Evolutionary conservation across 495 filamentous ascomycete genomes (phyloP).

Genomic region (Penicillium paradoxum): DNA sequence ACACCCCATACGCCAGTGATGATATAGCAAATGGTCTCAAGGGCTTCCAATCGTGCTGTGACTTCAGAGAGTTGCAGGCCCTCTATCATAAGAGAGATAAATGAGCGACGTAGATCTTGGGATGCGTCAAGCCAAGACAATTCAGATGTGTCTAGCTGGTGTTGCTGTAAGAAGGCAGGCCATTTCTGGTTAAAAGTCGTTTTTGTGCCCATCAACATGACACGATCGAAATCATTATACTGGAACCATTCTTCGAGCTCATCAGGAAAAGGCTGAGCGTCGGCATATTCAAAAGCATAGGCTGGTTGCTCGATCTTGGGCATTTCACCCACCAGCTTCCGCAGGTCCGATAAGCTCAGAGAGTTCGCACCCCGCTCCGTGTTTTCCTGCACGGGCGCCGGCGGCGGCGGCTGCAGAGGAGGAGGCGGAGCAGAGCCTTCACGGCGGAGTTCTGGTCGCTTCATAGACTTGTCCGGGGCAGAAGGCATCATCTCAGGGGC

Average conservation of each 20-base stretch:
- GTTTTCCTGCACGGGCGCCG: conserved; percentile 45
- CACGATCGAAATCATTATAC: conserved; percentile 74
- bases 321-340: conserved; percentile 73
- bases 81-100: conserved; percentile 40
- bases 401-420: conserved; percentile 55
- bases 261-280: conserved; percentile 71
- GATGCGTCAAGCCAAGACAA: conserved; percentile 50
- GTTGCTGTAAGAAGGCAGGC: conserved; percentile 40
- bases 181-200: conserved; percentile 65
- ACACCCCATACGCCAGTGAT: conserved; percentile 73
- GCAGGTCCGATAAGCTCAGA: conserved; percentile 75
- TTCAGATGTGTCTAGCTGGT: conserved; percentile 29
- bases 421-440: conserved; percentile 54
- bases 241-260: conserved; percentile 97
- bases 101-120: conserved; percentile 38
- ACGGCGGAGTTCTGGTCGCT: conserved; percentile 52
- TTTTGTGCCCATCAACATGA: conserved; percentile 61
- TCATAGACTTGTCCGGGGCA: conserved; percentile 18
- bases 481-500: conserved; percentile 2
- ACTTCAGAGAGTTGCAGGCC: conserved; percentile 46
- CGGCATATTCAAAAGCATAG: conserved; percentile 92
- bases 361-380: conserved; percentile 59
- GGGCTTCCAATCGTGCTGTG: conserved; percentile 51
- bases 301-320: conserved; percentile 71
- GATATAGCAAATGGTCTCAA: conserved; percentile 75